Conservation (phyloP, 495 filamentous ascomycete species). For the Aspergillus biplanus region DNA sequence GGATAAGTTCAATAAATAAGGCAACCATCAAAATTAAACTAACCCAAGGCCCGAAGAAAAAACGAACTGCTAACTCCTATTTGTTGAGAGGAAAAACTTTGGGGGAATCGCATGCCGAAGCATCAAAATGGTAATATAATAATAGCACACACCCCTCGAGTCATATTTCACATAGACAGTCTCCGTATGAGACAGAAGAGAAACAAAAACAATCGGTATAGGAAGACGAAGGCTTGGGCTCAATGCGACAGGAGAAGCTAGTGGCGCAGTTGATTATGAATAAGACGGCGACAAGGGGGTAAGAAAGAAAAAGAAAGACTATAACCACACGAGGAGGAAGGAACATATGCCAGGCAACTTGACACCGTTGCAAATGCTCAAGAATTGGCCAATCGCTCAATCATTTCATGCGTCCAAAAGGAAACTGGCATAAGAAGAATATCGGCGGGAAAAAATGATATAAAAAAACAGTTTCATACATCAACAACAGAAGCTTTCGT, state of each 20-base stretch:
- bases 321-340: slow-evolving; percentile 40
- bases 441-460: slow-evolving; percentile 25
- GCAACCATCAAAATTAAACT: too few species aligned
- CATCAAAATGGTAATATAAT: slow-evolving; percentile 8
- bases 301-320: slow-evolving; percentile 32
- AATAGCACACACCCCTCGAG: neutral
- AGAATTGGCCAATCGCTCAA: slow-evolving; percentile 49
- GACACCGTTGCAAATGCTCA: slow-evolving; percentile 52
- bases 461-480: slow-evolving; percentile 42
- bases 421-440: slow-evolving; percentile 31
- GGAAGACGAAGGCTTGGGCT: slow-evolving; percentile 2
- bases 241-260: neutral
- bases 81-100: neutral
- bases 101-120: neutral
- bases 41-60: too few species aligned
- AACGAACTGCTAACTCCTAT: too few species aligned
- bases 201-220: slow-evolving; percentile 21
- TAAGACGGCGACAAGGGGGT: slow-evolving; percentile 5
- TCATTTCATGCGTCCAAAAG: slow-evolving; percentile 47
- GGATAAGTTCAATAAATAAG: too few species aligned
- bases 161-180: slow-evolving; percentile 16
- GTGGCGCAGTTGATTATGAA: slow-evolving; percentile 11
- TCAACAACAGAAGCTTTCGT: slow-evolving; percentile 31
- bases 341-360: slow-evolving; percentile 43
- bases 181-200: slow-evolving; percentile 6